Evolutionary conservation across 306 rosid species (phyloP), one percentile per base, ranked within the genome.

Genomic region (Cicer judaicum): DNA sequence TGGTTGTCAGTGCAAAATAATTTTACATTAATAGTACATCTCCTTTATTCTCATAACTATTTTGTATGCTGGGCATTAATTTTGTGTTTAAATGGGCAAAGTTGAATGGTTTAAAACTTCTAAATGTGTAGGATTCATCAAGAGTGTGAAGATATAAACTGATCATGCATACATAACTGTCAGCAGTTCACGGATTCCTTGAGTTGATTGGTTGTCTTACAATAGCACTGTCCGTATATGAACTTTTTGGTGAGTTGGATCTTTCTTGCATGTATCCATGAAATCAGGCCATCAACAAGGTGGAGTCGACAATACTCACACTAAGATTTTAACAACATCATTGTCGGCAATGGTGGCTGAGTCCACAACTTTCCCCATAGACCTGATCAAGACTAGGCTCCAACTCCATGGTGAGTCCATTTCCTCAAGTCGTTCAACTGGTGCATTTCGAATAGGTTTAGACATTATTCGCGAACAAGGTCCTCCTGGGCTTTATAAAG

Each of bases 301-400:
- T 43, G 86, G 88, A 38, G 84, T 55, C 10, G 62, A 78, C 18
- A 79, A 68, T 11, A 68, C 83, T 47, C 8, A 14, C 21, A 74
- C 84, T 2, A 94, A 91, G 86, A 60, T 94, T 69, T 72, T 83
- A 4, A 72, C 89, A 41, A 83, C 95, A 2, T 87, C 92, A 48
- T 19, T 94, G 56, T 85, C 95, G 6, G 97, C 97, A 24, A 87
- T 86, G 91, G 90, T 76, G 85, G 98, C 98, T 10, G 96, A 94
- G 87, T 84, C 90, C 62, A 82, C 95, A 21, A 91, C 96, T 68
- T 94, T 94, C 42, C 97, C 98, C 0, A 76, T 94, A 21, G 97
- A 91, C 82, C 75, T 94, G 71, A 88, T 80, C 36, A 94, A 93
- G 85, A 94, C 95, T 7, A 85, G 92, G 87, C 97, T 91, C 39